phyloP scores from a whole-genome alignment of 164 flowering plant genomes.

The Macadamia tetraphylla region DNA sequence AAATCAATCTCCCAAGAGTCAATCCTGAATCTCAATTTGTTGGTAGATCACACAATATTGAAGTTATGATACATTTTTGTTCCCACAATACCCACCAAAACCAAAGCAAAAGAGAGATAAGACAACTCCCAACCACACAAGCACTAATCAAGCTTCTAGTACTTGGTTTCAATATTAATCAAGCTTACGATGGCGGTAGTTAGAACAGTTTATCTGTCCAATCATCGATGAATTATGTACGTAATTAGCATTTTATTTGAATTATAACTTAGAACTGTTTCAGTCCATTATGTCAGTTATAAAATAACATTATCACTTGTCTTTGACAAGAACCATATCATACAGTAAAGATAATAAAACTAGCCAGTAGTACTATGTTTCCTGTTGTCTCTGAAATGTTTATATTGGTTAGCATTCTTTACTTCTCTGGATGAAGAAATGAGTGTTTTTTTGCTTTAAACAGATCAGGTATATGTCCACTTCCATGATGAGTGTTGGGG shows the following conservation, averaged over 20 bases:
- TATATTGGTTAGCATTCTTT: neutral
- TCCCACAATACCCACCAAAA: too few relatives aligned
- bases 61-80: too few relatives aligned
- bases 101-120: too few relatives aligned
- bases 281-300: neutral
- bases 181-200: neutral
- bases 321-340: neutral
- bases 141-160: neutral
- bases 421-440: neutral
- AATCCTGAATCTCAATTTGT: too few relatives aligned
- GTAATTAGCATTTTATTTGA: neutral
- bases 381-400: too few relatives aligned
- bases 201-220: neutral
- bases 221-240: neutral
- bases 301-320: neutral
- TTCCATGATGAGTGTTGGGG: slow-evolving; percentile 94
- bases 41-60: too few relatives aligned
- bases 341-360: too few relatives aligned
- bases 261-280: neutral
- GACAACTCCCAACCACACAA: too few relatives aligned
- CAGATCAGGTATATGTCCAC: slow-evolving; percentile 63
- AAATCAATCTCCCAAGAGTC: too few relatives aligned
- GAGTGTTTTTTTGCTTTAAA: neutral
- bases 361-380: too few relatives aligned
- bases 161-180: neutral